Evolutionary conservation across 768 basidiomycete species (phyloP), one percentile per base, ranked within the genome.

Genomic region (Chalciporus pseudorubinellus): DNA sequence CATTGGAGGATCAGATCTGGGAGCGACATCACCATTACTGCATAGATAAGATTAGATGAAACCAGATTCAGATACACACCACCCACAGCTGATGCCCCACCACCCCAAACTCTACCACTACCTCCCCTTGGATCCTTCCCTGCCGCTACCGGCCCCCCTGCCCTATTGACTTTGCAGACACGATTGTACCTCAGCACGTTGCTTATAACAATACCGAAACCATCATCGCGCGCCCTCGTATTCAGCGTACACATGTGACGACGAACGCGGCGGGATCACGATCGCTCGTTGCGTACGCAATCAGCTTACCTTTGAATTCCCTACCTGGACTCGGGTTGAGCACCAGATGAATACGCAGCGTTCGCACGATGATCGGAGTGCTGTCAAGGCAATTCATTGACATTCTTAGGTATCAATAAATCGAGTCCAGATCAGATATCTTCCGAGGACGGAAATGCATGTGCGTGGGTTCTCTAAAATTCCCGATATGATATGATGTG

Each of bases 161-260:
- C 9, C 33, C 48, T 11, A 39, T 46, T 18, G 53, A 59, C 20
- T 58, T 85, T 13, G 84, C 84, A 3, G 85, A 82, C 0, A 67
- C 73, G 7, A 74, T 85, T 9, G 81, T 71, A 79, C 51, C 61
- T 82, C 44, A 75, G 79, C 55, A 69, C 77, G 4, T 74, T 70
- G 51, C 70, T 81, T 12, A 65, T 60, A 19, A 73, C 75, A 85
- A 88, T 58, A 74, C 87, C 29, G 83, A 80, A 9, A 74, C 71
- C 55, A 68, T 84, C 31, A 68, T 83, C 41, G 75, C 81, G 36
- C 65, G 82, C 1, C 81, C 84, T 1, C 63, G 61, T 1, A 88
- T 83, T 62, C 84, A 85, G 51, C 72, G 81, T 14, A 87, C 83
- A 0, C 82, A 87, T 55, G 77, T 87, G 28, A 75, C 82, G 3